Percentiles rank a stretch among this genome's conserved stretches.
Conservation (phyloP, 306 rosid genomes). For the Dryas octopetala region DNA sequence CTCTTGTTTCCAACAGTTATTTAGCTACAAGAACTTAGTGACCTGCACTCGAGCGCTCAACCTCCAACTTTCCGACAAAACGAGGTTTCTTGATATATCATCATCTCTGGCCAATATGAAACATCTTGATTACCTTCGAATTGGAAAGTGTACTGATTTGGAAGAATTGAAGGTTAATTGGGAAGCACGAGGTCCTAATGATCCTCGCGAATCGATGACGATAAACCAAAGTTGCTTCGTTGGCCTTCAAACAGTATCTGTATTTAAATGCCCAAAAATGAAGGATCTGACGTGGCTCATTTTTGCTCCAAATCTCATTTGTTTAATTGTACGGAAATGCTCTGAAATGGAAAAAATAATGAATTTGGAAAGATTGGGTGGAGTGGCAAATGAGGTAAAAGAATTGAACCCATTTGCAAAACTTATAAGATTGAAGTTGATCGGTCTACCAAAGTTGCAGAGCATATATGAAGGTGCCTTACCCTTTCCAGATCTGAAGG, state of each 20-base stretch:
- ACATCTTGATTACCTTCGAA: neutral
- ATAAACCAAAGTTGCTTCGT: neutral
- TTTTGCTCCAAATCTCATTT: no score
- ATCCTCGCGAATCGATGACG: neutral
- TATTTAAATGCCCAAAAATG: neutral
- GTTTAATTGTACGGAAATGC: no score
- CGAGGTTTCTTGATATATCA: constrained; percentile 20
- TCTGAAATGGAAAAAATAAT: no score
- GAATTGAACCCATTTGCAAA: no score
- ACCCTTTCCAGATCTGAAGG: constrained; percentile 8
- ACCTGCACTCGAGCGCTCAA: neutral
- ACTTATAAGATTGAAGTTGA: no score
- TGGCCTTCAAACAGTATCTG: neutral
- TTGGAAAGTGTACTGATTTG: neutral
- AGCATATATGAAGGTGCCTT: neutral
- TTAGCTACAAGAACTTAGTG: neutral
- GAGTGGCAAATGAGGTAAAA: no score
- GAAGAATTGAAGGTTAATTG: neutral
- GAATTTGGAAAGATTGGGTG: no score
- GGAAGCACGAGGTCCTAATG: neutral
- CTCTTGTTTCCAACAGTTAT: neutral
- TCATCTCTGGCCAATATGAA: neutral
- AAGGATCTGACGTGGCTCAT: no score
- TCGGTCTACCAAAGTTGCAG: neutral
- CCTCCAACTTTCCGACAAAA: neutral